Conservation (phyloP, 805 yeast genomes). For the Ogataea naganishii region DNA sequence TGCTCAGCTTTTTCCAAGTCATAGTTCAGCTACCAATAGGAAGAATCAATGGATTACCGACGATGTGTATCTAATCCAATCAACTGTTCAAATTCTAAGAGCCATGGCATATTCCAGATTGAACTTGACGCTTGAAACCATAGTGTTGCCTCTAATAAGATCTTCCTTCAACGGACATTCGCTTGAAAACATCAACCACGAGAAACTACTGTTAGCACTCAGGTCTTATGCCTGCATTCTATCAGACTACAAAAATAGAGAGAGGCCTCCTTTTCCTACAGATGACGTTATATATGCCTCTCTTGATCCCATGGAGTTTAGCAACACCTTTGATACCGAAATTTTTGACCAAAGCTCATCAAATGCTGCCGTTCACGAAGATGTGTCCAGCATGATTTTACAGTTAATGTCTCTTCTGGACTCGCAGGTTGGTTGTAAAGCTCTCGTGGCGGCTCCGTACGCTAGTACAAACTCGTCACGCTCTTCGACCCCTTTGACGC, state of each 20-base stretch:
- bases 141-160: conserved; percentile 61
- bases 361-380: conserved; percentile 55
- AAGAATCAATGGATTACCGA: conserved; percentile 73
- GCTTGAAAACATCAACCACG: conserved; percentile 60
- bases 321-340: conserved; percentile 25
- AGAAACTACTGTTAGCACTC: conserved; percentile 60
- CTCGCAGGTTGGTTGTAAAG: conserved; percentile 38
- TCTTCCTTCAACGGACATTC: conserved; percentile 47
- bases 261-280: conserved; percentile 68
- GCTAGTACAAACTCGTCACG: conserved; percentile 9
- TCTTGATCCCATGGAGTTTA: conserved; percentile 24
- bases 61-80: conserved; percentile 51
- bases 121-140: conserved; percentile 72
- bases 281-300: conserved; percentile 32
- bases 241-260: conserved; percentile 46
- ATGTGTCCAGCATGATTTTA: conserved; percentile 52
- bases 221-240: conserved; percentile 66
- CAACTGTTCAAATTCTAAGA: conserved; percentile 67
- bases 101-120: conserved; percentile 72
- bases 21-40: conserved; percentile 24
- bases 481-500: conserved; percentile 4
- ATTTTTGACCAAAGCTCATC: conserved; percentile 36
- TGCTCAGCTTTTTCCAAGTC: conserved; percentile 42
- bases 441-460: conserved; percentile 12
- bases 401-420: conserved; percentile 54